Percentiles rank a stretch among this genome's conserved stretches.
Conservation (phyloP, 1,139 yeast genomes). For the Debaryomycetaceae sp. region DNA sequence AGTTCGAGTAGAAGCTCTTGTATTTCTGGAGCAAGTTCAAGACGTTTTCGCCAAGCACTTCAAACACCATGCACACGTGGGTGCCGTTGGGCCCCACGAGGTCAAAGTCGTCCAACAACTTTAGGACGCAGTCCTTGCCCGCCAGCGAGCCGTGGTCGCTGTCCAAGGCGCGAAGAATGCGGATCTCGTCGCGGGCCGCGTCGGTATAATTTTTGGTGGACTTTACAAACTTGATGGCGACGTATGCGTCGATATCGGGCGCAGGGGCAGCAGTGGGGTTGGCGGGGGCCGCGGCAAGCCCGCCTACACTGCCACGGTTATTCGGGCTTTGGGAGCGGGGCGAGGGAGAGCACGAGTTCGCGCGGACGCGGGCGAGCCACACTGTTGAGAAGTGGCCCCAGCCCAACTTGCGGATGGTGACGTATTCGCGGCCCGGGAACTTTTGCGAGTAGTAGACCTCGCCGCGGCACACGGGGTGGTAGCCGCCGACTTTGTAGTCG, state of each 20-base stretch:
- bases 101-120: conserved; percentile 53
- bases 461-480: conserved; percentile 75
- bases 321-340: neutral
- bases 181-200: conserved; percentile 80
- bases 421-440: conserved; percentile 24
- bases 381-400: conserved; percentile 93
- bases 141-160: neutral
- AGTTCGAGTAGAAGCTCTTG: conserved; percentile 24
- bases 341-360: neutral
- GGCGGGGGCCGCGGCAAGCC: no score
- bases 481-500: conserved; percentile 77
- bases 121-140: conserved; percentile 57
- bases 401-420: conserved; percentile 67
- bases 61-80: conserved; percentile 82
- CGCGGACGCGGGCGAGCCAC: conserved; percentile 53
- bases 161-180: conserved; percentile 36
- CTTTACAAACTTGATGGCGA: conserved; percentile 77
- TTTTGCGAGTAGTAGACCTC: conserved; percentile 52
- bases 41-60: conserved; percentile 75
- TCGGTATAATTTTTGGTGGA: conserved; percentile 70
- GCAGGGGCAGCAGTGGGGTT: neutral
- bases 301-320: no score
- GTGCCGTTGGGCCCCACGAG: conserved; percentile 67
- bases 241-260: conserved; percentile 47
- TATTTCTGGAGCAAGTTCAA: conserved; percentile 59